A percentile compares a stretch with the other conserved stretches of the same genome.
phyloP scores from a whole-genome alignment of 129 eudicot genomes.

The Deinandra increscens region DNA sequence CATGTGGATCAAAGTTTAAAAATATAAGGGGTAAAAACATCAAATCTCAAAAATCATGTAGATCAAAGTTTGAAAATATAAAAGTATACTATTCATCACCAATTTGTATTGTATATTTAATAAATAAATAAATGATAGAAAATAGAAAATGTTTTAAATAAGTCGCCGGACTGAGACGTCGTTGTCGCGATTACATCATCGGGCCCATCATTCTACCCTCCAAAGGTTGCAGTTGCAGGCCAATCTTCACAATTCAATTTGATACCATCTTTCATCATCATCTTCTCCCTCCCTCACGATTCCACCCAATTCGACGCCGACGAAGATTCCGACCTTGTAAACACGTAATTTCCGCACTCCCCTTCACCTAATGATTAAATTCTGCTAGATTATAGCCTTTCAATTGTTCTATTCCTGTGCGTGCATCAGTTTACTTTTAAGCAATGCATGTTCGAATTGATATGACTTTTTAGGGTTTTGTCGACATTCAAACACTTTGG shows the following conservation, averaged over 20 bases:
- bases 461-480: background rate
- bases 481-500: background rate
- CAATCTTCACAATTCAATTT: background rate
- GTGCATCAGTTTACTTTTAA: background rate
- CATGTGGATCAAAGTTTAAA: too few relatives aligned
- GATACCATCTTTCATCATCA: too few relatives aligned
- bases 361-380: conserved; percentile 3
- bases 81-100: too few relatives aligned
- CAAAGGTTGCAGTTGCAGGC: conserved; percentile 8
- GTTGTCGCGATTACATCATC: background rate
- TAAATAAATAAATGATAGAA: too few relatives aligned
- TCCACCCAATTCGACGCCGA: background rate
- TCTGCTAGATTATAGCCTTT: background rate
- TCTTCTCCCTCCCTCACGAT: background rate
- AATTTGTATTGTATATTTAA: too few relatives aligned
- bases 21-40: too few relatives aligned
- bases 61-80: too few relatives aligned
- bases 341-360: background rate
- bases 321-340: background rate
- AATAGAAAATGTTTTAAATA: too few relatives aligned
- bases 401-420: background rate
- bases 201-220: background rate
- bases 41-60: too few relatives aligned
- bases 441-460: background rate
- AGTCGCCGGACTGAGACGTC: background rate